Percentiles rank a stretch among this genome's conserved stretches.
These are phyloP conservation scores for Zymoseptoria passerinii DNA, from an alignment of 2,329 filamentous ascomycete genomes.

Conservation along the genomic window DNA sequence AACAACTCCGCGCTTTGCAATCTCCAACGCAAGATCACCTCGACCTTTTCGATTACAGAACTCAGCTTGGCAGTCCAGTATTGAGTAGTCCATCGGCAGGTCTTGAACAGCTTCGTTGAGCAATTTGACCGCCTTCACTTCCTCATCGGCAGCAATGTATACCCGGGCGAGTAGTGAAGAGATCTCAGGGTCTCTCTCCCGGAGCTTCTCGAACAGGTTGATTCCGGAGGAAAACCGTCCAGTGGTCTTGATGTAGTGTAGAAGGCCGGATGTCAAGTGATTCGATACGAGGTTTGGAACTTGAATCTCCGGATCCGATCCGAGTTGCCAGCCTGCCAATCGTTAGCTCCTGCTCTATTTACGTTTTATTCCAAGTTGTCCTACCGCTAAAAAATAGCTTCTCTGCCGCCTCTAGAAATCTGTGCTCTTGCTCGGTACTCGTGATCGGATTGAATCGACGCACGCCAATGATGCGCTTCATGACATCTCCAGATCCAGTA, in stretches of 20 bases:
- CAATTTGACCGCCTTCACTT: constrained; percentile 86
- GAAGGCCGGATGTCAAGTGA: constrained; percentile 83
- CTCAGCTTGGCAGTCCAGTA: constrained; percentile 87
- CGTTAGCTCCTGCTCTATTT: not conserved
- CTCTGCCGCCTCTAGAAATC: constrained; percentile 89
- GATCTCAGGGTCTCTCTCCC: constrained; percentile 83
- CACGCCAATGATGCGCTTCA: constrained; percentile 95
- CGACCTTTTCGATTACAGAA: constrained; percentile 87
- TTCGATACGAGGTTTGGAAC: constrained; percentile 96
- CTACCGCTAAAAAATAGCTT: constrained; percentile 86
- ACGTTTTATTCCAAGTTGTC: not conserved
- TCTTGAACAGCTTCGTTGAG: constrained; percentile 84
- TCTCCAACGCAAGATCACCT: constrained; percentile 78
- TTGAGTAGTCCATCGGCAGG: constrained; percentile 93
- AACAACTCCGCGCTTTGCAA: constrained; percentile 88
- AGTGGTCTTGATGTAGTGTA: constrained; percentile 92
- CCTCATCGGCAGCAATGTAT: constrained; percentile 88
- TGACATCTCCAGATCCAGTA: constrained; percentile 85
- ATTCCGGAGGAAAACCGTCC: constrained; percentile 91
- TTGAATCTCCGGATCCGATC: constrained; percentile 93
- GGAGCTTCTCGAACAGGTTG: constrained; percentile 94
- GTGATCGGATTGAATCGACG: constrained; percentile 95
- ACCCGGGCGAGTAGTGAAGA: constrained; percentile 87
- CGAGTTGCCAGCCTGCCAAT: constrained; percentile 74
- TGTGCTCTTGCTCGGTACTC: constrained; percentile 95